Evolutionary conservation across 768 basidiomycete genomes (phyloP).

Genomic region (Tephrocybe sp.): DNA sequence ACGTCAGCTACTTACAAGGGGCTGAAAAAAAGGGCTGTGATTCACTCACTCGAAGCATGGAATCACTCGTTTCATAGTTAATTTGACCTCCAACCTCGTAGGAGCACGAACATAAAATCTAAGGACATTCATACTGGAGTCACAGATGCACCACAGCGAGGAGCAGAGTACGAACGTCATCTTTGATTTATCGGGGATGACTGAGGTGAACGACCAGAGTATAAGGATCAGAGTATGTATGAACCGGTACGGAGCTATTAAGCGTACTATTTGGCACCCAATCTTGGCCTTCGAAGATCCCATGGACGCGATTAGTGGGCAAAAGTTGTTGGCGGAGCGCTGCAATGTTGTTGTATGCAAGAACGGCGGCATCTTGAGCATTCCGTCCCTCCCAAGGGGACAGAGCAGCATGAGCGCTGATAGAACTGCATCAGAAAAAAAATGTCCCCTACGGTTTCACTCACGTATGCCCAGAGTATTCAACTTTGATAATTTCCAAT

Average conservation of each 20-base stretch:
- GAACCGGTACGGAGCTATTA: background rate
- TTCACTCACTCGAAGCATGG: slow-evolving; percentile 47
- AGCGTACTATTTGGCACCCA: slow-evolving; percentile 70
- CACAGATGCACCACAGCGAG: background rate
- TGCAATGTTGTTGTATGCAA: slow-evolving; percentile 77
- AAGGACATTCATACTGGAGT: background rate
- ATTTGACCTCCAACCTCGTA: slow-evolving; percentile 56
- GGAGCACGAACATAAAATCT: slow-evolving; percentile 77
- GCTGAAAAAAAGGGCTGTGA: background rate
- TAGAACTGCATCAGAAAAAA: background rate
- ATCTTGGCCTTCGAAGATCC: slow-evolving; percentile 70
- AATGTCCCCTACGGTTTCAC: slow-evolving; percentile 7
- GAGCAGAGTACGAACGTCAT: slow-evolving; percentile 43
- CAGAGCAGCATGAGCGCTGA: slow-evolving; percentile 71
- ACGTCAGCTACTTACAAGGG: background rate
- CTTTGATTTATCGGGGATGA: slow-evolving; percentile 80
- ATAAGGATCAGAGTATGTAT: background rate
- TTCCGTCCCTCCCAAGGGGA: slow-evolving; percentile 90
- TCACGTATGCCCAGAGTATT: slow-evolving; percentile 74
- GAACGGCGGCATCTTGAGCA: slow-evolving; percentile 80
- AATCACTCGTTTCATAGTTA: slow-evolving; percentile 55
- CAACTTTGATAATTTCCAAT: slow-evolving; percentile 54
- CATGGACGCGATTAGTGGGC: slow-evolving; percentile 77
- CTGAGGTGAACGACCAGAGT: slow-evolving; percentile 31
- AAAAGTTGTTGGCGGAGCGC: slow-evolving; percentile 79